Evolutionary conservation across 371 early-diverging fungal genomes (phyloP), one percentile per base, ranked within the genome.

Genomic region (Circinella minor): DNA sequence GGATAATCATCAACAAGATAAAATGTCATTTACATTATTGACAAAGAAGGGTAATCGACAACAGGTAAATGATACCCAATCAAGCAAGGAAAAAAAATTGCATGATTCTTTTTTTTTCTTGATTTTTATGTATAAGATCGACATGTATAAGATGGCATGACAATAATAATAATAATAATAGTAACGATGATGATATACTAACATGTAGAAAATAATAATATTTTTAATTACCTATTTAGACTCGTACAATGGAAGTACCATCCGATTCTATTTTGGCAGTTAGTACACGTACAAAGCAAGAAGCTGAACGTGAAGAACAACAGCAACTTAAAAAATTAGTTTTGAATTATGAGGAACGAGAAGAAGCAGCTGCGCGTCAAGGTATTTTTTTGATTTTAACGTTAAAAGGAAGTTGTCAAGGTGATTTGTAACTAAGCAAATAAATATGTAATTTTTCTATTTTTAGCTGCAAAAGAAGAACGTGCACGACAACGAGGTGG

Each of bases 1-100:
- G 36, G 70, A 72, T 49, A 86, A 15, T 14, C 4, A 57, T 27
- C 49, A 34, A 8, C 51, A 65, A 54, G 59, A 87, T 54, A 86
- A 88, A 36, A 95, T 97, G 71, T 85, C 92, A 13, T 97, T 97
- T 75, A 92, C 95, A 0, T 77, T 97, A 37, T 81, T 98, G 68
- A 94, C 95, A 36, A 96, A 95, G 79, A 93, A 92, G 77, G 96
- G 96, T 65, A 96, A 94, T 79, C 94, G 94, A 77, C 96, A 95
- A 68, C 94, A 94, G 80, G 90, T 57, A 57, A 57, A 15, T n/a
- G 14, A 18, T 54, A 27, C 43, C 43, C 43, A 43, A 43, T 9
- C 6, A 43, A n/a, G 15, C 8, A 51, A 51, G 51, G 6, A 51
- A n/a, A 51, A 51, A 51, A 51, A 51, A 51, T 51, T 61, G 38